Percentiles rank a stretch among this genome's conserved stretches.
These are phyloP conservation scores for Coemansia guatemalensis DNA, from an alignment of 192 early-diverging fungal genomes.

Conservation along the genomic window DNA sequence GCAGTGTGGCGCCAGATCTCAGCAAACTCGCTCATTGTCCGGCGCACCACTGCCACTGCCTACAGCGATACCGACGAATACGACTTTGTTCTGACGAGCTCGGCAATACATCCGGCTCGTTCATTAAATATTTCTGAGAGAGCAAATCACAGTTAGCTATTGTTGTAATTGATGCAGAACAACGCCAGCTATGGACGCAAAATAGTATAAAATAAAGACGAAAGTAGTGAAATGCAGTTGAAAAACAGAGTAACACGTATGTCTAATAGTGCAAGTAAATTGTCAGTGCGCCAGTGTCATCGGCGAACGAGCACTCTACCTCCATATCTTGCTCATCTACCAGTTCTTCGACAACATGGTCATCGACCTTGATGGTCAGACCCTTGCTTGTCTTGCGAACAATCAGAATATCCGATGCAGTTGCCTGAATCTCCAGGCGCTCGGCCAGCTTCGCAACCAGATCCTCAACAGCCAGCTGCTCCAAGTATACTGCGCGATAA, in stretches of 20 bases:
- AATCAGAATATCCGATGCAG: conserved; percentile 31
- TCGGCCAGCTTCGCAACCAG: conserved; percentile 55
- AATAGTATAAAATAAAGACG: background rate
- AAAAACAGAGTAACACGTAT: background rate
- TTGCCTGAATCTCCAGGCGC: conserved; percentile 54
- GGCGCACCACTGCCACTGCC: background rate
- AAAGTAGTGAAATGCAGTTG: background rate
- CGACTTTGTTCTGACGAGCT: too few relatives aligned
- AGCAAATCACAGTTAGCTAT: too few relatives aligned
- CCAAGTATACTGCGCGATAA: conserved; percentile 66
- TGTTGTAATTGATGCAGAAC: background rate
- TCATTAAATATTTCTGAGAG: too few relatives aligned
- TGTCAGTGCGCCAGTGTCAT: conserved; percentile 39
- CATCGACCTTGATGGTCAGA: conserved; percentile 58
- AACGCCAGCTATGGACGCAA: background rate
- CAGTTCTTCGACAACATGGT: conserved; percentile 60
- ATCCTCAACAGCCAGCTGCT: conserved; percentile 55
- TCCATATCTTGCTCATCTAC: conserved; percentile 67
- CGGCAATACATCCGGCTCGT: too few relatives aligned
- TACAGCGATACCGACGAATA: background rate
- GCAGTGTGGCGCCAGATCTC: conserved; percentile 29
- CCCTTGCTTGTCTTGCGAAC: conserved; percentile 56
- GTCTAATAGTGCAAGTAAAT: conserved; percentile 39
- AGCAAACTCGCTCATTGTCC: conserved; percentile 6
- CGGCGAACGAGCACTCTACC: conserved; percentile 52